Conservation (phyloP, 2,329 filamentous ascomycete species). For the Kalmusia sp. region DNA sequence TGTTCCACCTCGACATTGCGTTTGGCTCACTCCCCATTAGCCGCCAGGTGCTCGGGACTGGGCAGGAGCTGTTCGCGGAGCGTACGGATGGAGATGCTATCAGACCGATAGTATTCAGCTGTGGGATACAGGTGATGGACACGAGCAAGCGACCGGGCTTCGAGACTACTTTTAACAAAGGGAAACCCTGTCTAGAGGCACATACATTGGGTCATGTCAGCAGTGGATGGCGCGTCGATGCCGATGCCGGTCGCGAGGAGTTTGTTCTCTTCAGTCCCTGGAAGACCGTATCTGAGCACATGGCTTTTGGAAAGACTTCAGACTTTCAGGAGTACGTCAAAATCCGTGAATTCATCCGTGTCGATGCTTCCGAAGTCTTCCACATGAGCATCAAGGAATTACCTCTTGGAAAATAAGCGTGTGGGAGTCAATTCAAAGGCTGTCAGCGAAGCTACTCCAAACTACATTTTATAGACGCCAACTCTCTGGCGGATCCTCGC, state of each 20-base stretch:
- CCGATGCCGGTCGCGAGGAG: background rate
- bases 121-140: constrained; percentile 4
- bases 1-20: constrained; percentile 52
- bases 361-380: background rate
- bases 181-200: background rate
- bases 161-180: background rate
- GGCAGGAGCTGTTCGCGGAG: background rate
- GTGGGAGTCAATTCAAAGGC: too few species aligned
- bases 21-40: constrained; percentile 31
- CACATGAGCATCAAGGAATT: background rate
- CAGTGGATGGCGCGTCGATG: constrained; percentile 4
- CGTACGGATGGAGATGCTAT: background rate
- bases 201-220: background rate
- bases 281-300: constrained; percentile 1
- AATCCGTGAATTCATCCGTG: background rate
- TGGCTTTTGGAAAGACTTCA: background rate
- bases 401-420: too few species aligned
- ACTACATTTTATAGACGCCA: too few species aligned
- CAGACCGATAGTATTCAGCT: background rate
- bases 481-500: too few species aligned
- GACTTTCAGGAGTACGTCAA: background rate
- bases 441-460: too few species aligned
- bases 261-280: constrained; percentile 4
- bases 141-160: background rate
- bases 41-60: background rate